phyloP scores from a whole-genome alignment of 164 flowering plant genomes.

The Taxillus chinensis region DNA sequence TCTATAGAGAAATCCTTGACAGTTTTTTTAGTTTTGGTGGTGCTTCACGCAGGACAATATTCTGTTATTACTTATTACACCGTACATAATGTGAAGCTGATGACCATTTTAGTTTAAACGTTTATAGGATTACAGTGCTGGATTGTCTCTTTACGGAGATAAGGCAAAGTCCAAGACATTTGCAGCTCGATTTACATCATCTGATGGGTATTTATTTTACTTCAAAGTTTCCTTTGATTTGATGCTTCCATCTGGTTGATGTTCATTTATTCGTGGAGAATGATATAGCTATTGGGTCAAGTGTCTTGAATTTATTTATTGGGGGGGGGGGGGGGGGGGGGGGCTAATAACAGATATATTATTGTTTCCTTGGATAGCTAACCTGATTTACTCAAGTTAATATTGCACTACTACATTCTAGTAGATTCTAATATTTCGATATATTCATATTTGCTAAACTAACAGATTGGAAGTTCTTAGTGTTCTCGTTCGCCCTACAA shows the following conservation, averaged over 20 bases:
- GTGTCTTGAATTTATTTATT: no score
- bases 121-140: conserved; percentile 73
- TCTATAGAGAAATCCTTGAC: no score
- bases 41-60: no score
- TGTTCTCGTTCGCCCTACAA: conserved; percentile 75
- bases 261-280: background rate
- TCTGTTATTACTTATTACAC: no score
- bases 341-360: no score
- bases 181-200: conserved; percentile 90
- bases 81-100: background rate
- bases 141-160: conserved; percentile 84
- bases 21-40: no score
- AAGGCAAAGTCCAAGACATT: conserved; percentile 78
- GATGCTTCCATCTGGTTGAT: background rate
- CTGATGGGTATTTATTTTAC: conserved; percentile 64
- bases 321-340: no score
- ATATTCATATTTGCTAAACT: background rate
- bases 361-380: no score
- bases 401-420: no score
- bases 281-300: no score
- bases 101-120: conserved; percentile 1
- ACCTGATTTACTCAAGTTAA: no score
- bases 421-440: no score
- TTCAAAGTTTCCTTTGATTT: background rate
- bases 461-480: conserved; percentile 77